Conservation (phyloP, 1,139 yeast genomes). For the Sugiyamaella novakii region DNA sequence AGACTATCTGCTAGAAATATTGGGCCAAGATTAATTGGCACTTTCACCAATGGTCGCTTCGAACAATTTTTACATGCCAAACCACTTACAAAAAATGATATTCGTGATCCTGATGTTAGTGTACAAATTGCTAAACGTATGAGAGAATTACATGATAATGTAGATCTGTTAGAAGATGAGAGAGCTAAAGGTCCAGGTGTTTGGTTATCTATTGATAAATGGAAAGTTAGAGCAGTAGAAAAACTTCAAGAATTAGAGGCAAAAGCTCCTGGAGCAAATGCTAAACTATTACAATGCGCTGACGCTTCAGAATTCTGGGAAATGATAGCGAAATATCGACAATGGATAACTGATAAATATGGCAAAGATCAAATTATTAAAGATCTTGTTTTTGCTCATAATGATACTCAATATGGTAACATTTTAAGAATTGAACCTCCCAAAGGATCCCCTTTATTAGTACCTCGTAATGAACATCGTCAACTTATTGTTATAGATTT, state of each 20-base stretch:
- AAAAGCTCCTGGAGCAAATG: constrained; percentile 28
- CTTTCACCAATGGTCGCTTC: constrained; percentile 86
- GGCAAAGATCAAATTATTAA: constrained; percentile 48
- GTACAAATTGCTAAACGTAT: constrained; percentile 92
- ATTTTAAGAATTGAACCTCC: constrained; percentile 51
- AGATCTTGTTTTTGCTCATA: constrained; percentile 79
- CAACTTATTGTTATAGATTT: constrained; percentile 91
- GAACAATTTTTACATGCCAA: constrained; percentile 86
- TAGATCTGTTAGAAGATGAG: constrained; percentile 61
- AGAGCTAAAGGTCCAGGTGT: constrained; percentile 59
- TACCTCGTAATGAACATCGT: constrained; percentile 57
- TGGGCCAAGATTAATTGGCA: constrained; percentile 88
- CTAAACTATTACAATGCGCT: constrained; percentile 40
- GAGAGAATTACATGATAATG: constrained; percentile 88
- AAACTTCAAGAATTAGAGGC: constrained; percentile 40
- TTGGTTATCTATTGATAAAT: constrained; percentile 71
- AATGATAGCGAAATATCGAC: constrained; percentile 53
- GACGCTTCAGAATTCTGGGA: constrained; percentile 54
- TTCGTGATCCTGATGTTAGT: constrained; percentile 73
- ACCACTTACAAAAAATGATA: constrained; percentile 70
- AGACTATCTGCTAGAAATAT: constrained; percentile 75
- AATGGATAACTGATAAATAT: constrained; percentile 64
- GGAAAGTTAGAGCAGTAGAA: constrained; percentile 62
- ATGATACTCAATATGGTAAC: constrained; percentile 96
- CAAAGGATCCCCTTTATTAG: constrained; percentile 46